Evolutionary conservation across 176 grass and related monocot species (phyloP), one percentile per base, ranked within the genome.

Genomic region (Stipa capillata): DNA sequence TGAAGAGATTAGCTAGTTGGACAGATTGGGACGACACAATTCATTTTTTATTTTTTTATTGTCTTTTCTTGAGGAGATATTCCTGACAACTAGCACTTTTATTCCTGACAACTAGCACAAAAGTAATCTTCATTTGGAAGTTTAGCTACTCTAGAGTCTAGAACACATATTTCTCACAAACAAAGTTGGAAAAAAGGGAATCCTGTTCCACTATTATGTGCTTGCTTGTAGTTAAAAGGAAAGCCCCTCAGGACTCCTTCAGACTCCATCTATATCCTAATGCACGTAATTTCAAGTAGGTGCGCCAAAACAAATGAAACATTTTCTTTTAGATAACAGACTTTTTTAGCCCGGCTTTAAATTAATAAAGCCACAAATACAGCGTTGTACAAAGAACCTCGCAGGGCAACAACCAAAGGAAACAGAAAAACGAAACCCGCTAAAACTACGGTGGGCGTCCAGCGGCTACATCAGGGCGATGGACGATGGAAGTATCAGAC

Each of bases 21-120:
- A 77, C 44, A 76, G 72, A 77, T 41, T 43, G n/a, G 51, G 64
- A 87, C 73, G 17, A 64, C 36, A 69, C 6, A 42, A 33, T 69
- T 69, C 12, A 34, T 24, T 51, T 24, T 10, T 17, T 20, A 5
- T 15, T 42, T 52, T 82, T 12, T 28, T 57, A 56, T 63, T 36
- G 3, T 36, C n/a, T 74, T 65, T 68, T 51, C 6, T 59, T 5
- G 5, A 48, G 29, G 59, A 81, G 25, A 82, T 69, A 55, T 61
- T 52, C 20, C 11, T 24, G 33, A 21, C 15, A 39, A 34, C 54
- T 61, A 53, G 25, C 79, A 55, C 55, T n/a, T n/a, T n/a, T 69
- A 55, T 61, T 52, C 20, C 11, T 24, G 33, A 21, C 15, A 39
- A 34, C 54, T 61, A 53, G 25, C 79, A 55, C 55, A 56, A 54